Conservation (phyloP, 2,329 filamentous ascomycete species). For the Pseudonectria foliicola region DNA sequence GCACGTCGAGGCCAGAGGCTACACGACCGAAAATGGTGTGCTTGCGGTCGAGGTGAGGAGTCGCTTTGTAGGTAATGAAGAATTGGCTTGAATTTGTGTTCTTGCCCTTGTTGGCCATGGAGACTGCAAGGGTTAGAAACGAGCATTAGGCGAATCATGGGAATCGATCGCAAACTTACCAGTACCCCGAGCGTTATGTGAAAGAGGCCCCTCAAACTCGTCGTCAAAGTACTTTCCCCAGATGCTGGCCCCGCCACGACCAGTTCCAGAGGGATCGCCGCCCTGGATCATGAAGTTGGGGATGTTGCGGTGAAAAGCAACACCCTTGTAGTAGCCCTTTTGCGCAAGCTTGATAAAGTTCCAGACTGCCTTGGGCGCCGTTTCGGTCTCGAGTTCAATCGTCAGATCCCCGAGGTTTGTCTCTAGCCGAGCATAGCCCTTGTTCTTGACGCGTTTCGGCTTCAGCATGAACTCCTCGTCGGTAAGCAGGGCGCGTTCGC, state of each 20-base stretch:
- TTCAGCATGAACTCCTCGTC: conserved; percentile 97
- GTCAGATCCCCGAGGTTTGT: conserved; percentile 82
- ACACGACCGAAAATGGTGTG: conserved; percentile 94
- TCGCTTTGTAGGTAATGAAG: conserved; percentile 83
- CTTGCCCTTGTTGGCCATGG: conserved; percentile 98
- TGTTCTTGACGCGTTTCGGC: conserved; percentile 78
- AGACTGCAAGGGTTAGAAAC: conserved; percentile 30
- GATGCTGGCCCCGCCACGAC: conserved; percentile 79
- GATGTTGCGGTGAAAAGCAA: conserved; percentile 89
- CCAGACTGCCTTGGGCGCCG: conserved; percentile 89
- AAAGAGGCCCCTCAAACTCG: conserved; percentile 82
- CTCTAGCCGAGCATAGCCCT: conserved; percentile 84
- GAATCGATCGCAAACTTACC: conserved; percentile 32
- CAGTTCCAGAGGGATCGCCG: conserved; percentile 87
- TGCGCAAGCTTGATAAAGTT: conserved; percentile 88
- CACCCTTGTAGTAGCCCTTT: conserved; percentile 80
- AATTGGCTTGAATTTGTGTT: conserved; percentile 95
- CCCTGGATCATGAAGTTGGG: conserved; percentile 97
- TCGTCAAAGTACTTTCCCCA: conserved; percentile 95
- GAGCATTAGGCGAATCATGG: not conserved
- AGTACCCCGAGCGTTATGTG: conserved; percentile 74
- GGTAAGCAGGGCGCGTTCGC: conserved; percentile 75
- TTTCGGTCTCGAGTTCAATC: conserved; percentile 84
- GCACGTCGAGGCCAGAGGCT: conserved; percentile 64
- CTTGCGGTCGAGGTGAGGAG: conserved; percentile 83